Percentiles rank a stretch among this genome's conserved stretches.
phyloP scores from a whole-genome alignment of 805 yeast genomes.

The Lipomyces chichibuensis region DNA sequence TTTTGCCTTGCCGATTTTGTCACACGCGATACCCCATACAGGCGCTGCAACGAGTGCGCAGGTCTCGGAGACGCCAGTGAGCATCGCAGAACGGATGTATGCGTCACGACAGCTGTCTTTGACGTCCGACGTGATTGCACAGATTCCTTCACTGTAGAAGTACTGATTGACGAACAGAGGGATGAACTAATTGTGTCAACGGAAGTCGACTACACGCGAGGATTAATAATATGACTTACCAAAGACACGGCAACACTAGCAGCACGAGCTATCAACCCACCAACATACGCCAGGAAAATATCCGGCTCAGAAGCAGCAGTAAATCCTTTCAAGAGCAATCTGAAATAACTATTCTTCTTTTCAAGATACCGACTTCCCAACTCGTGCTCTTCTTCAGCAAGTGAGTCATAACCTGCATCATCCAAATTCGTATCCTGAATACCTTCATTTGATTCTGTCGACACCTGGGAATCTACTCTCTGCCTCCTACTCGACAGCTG shows the following conservation, averaged over 20 bases:
- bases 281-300: slow-evolving; percentile 60
- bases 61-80: slow-evolving; percentile 68
- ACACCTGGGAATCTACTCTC: not conserved
- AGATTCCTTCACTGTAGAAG: slow-evolving; percentile 56
- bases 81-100: slow-evolving; percentile 64
- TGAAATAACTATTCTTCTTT: slow-evolving; percentile 43
- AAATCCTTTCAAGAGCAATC: slow-evolving; percentile 54
- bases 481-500: slow-evolving; percentile 4
- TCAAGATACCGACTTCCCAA: slow-evolving; percentile 28
- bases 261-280: slow-evolving; percentile 65
- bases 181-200: slow-evolving; percentile 50
- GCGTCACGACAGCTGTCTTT: slow-evolving; percentile 61
- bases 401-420: slow-evolving; percentile 40
- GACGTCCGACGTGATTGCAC: slow-evolving; percentile 43
- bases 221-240: slow-evolving; percentile 7
- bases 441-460: not conserved
- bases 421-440: slow-evolving; percentile 38
- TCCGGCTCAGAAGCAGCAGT: slow-evolving; percentile 50
- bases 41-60: slow-evolving; percentile 65
- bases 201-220: slow-evolving; percentile 45
- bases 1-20: slow-evolving; percentile 48
- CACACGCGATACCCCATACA: slow-evolving; percentile 62
- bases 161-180: slow-evolving; percentile 65
- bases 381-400: slow-evolving; percentile 23
- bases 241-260: slow-evolving; percentile 52